phyloP scores from a whole-genome alignment of 2,329 filamentous ascomycete genomes.

The Pseudocercospora vitis region DNA sequence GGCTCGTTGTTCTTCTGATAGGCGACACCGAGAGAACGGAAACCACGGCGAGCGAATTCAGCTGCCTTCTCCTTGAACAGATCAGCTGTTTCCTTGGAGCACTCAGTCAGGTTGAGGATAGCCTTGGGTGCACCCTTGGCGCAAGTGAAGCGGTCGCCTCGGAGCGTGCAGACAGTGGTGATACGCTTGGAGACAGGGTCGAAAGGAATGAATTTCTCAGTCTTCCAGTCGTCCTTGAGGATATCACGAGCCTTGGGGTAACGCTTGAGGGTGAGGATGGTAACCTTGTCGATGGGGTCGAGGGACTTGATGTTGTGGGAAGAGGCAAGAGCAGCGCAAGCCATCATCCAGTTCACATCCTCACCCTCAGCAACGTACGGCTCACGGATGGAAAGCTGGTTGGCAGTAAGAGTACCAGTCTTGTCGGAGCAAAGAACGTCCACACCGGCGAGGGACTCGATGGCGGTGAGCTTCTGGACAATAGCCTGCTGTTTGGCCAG shows the following conservation, averaged over 20 bases:
- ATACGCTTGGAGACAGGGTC: slow-evolving; percentile 80
- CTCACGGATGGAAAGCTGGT: slow-evolving; percentile 74
- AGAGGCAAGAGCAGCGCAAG: slow-evolving; percentile 72
- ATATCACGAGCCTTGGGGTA: slow-evolving; percentile 78
- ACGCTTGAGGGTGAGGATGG: slow-evolving; percentile 71
- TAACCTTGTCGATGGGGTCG: slow-evolving; percentile 78
- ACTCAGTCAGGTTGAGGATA: slow-evolving; percentile 67
- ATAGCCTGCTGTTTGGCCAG: slow-evolving; percentile 76
- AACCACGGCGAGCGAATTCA: slow-evolving; percentile 76
- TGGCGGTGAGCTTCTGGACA: slow-evolving; percentile 76
- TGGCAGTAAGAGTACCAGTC: slow-evolving; percentile 74
- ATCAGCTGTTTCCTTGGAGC: slow-evolving; percentile 62
- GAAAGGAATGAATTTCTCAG: slow-evolving; percentile 75
- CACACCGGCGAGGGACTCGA: slow-evolving; percentile 73
- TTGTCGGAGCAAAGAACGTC: slow-evolving; percentile 80
- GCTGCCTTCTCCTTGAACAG: slow-evolving; percentile 71
- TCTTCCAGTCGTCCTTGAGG: slow-evolving; percentile 71
- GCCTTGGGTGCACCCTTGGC: slow-evolving; percentile 78
- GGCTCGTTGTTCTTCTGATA: slow-evolving; percentile 74
- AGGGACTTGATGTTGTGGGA: slow-evolving; percentile 78
- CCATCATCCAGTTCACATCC: slow-evolving; percentile 84
- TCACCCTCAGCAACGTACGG: slow-evolving; percentile 74
- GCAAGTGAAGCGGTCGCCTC: slow-evolving; percentile 69
- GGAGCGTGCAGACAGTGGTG: slow-evolving; percentile 67
- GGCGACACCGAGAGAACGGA: slow-evolving; percentile 76